phyloP scores from a whole-genome alignment of 371 early-diverging fungal genomes.

The Coemansia sp. region DNA sequence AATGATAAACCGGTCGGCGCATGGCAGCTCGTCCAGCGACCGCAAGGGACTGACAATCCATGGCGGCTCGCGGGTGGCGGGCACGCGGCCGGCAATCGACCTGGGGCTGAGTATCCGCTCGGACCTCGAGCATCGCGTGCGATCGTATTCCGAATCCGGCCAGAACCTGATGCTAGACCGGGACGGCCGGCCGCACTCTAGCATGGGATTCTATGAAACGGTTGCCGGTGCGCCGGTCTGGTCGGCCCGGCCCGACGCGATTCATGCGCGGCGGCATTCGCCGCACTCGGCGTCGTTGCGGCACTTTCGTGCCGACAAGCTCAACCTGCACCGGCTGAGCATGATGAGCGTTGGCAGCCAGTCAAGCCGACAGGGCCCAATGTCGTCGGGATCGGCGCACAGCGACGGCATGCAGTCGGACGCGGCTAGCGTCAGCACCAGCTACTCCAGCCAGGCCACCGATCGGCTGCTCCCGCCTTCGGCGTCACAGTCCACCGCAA shows the following conservation, averaged over 20 bases:
- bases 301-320: constrained; percentile 24
- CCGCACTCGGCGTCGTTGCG: constrained; percentile 41
- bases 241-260: constrained; percentile 20
- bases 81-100: constrained; percentile 26
- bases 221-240: constrained; percentile 24
- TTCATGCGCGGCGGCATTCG: constrained; percentile 25
- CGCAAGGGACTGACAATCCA: neutral
- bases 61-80: constrained; percentile 1
- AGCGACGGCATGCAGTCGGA: constrained; percentile 16
- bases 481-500: neutral
- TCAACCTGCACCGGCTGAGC: constrained; percentile 28
- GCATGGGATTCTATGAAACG: constrained; percentile 45
- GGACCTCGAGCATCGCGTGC: constrained; percentile 44
- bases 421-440: constrained; percentile 23
- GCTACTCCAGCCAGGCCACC: constrained; percentile 33
- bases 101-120: constrained; percentile 44
- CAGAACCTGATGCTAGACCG: constrained; percentile 5
- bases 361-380: constrained; percentile 7
- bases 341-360: constrained; percentile 28
- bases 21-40: neutral
- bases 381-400: constrained; percentile 6
- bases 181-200: constrained; percentile 38
- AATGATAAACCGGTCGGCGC: constrained; percentile 17
- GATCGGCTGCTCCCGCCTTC: constrained; percentile 22
- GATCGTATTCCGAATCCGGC: constrained; percentile 47